Percentiles rank a stretch among this genome's conserved stretches.
These are phyloP conservation scores for Conidiobolus incongruus DNA, from an alignment of 371 early-diverging fungal species.

Conservation along the genomic window DNA sequence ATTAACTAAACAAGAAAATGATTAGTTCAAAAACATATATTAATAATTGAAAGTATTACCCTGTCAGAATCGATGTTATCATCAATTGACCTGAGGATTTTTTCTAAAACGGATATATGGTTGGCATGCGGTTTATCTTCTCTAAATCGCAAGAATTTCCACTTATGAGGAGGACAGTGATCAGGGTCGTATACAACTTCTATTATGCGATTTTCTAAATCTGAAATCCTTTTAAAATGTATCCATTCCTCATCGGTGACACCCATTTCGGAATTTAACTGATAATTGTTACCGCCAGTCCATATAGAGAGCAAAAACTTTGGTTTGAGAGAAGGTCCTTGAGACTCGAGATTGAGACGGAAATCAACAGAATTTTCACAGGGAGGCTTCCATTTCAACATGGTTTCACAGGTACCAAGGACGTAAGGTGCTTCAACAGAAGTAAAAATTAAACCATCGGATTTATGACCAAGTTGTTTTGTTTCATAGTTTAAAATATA, in stretches of 20 bases:
- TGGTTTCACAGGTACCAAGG: slow-evolving; percentile 66
- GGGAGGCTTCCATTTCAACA: slow-evolving; percentile 98
- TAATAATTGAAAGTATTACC: too few relatives aligned
- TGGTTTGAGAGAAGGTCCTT: slow-evolving; percentile 10
- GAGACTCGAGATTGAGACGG: slow-evolving; percentile 21
- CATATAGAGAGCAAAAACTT: slow-evolving; percentile 25
- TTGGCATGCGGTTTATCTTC: slow-evolving; percentile 72
- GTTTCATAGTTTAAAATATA: slow-evolving; percentile 40
- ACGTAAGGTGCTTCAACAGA: slow-evolving; percentile 62
- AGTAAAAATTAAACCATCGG: slow-evolving; percentile 95
- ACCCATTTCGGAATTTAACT: slow-evolving; percentile 24
- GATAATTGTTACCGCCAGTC: slow-evolving; percentile 26
- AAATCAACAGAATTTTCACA: slow-evolving; percentile 96
- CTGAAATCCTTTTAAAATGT: slow-evolving; percentile 3
- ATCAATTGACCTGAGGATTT: slow-evolving; percentile 44
- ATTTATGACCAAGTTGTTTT: slow-evolving; percentile 63
- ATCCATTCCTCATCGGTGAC: slow-evolving; percentile 34
- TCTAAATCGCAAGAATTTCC: slow-evolving; percentile 72
- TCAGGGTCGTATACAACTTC: slow-evolving; percentile 40
- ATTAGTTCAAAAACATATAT: too few relatives aligned
- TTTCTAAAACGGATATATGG: slow-evolving; percentile 36
- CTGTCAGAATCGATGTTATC: slow-evolving; percentile 50
- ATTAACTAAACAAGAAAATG: too few relatives aligned
- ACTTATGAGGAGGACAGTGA: slow-evolving; percentile 17
- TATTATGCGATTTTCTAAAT: slow-evolving; percentile 35